These are phyloP conservation scores for Phytophthora parvispora DNA, from an alignment of 352 stramenopile species.

Conservation along the genomic window DNA sequence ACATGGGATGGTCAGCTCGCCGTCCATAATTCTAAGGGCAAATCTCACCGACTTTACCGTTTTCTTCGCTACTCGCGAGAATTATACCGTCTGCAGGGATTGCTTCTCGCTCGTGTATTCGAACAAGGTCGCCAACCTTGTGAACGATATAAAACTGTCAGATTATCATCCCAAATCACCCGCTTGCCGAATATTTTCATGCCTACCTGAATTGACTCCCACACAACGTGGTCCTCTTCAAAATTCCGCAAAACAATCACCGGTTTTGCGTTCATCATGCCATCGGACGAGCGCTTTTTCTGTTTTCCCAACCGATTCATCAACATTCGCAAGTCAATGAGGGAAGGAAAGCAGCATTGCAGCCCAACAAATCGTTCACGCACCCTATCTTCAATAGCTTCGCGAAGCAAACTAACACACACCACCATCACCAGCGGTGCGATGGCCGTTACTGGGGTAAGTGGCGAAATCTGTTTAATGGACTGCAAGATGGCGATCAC, in stretches of 20 bases:
- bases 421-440: conserved; percentile 87
- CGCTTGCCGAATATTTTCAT: neutral
- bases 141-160: neutral
- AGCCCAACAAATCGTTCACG: conserved; percentile 16
- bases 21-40: neutral
- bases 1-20: too few relatives aligned
- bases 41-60: conserved; percentile 43
- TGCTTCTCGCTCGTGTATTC: conserved; percentile 84
- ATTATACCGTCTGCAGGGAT: conserved; percentile 95
- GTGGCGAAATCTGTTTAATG: conserved; percentile 79
- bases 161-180: neutral
- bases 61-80: conserved; percentile 84
- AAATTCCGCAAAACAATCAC: conserved; percentile 72
- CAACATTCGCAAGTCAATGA: conserved; percentile 33
- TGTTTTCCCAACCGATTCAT: conserved; percentile 1
- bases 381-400: conserved; percentile 85
- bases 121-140: conserved; percentile 90
- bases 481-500: conserved; percentile 94
- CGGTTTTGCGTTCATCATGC: conserved; percentile 68
- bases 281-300: conserved; percentile 67
- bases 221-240: conserved; percentile 63
- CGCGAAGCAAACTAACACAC: conserved; percentile 78
- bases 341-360: neutral
- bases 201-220: conserved; percentile 79
- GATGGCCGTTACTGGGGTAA: conserved; percentile 81